A percentile compares a stretch with the other conserved stretches of the same genome.
phyloP scores from a whole-genome alignment of 1,139 yeast genomes.

The Pichia inconspicua region DNA sequence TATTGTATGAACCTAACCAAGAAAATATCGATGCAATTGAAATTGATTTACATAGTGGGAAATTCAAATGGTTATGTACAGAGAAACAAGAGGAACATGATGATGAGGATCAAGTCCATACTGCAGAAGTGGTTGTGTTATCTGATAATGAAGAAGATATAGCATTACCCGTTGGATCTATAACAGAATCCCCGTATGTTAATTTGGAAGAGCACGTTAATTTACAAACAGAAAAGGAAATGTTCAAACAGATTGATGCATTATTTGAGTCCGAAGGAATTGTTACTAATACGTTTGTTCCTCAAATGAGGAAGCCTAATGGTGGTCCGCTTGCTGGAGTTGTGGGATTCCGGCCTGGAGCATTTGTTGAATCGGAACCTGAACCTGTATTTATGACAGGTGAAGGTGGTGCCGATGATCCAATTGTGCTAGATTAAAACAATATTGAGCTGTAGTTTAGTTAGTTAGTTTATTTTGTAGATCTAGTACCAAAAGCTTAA shows the following conservation, averaged over 20 bases:
- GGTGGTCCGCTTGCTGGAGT: slow-evolving; percentile 5
- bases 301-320: neutral
- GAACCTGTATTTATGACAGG: slow-evolving; percentile 24
- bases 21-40: slow-evolving; percentile 14
- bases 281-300: neutral
- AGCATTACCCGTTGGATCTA: neutral
- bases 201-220: neutral
- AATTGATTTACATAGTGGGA: slow-evolving; percentile 22
- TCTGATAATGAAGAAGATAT: slow-evolving; percentile 11
- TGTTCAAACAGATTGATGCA: slow-evolving; percentile 7
- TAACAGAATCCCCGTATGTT: neutral
- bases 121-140: slow-evolving; percentile 11
- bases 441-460: too few species aligned
- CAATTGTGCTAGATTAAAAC: slow-evolving; percentile 23
- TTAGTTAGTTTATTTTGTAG: too few species aligned
- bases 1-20: slow-evolving; percentile 11
- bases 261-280: slow-evolving; percentile 8
- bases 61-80: slow-evolving; percentile 22
- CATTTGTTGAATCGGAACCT: slow-evolving; percentile 14
- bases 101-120: neutral
- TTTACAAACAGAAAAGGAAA: slow-evolving; percentile 5
- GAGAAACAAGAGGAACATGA: slow-evolving; percentile 11
- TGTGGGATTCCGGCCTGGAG: slow-evolving; percentile 14
- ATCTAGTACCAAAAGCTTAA: too few species aligned
- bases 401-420: slow-evolving; percentile 26